These are phyloP conservation scores for Aspergillus wentii DNA, from an alignment of 495 filamentous ascomycete species.

Conservation along the genomic window DNA sequence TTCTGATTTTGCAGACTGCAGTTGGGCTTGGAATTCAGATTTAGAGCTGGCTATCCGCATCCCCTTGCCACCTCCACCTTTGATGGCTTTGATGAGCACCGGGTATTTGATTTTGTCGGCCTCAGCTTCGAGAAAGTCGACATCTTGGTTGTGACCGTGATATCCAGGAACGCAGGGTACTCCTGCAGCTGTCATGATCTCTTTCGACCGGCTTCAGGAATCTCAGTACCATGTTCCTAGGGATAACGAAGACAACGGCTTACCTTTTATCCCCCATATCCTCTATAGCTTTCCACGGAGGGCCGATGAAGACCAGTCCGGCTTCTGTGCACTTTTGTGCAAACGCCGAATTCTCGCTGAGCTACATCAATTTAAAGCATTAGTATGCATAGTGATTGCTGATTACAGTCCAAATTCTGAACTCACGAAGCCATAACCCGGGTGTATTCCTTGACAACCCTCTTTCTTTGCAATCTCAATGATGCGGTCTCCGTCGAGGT, in stretches of 20 bases:
- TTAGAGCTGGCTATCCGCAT: slow-evolving; percentile 86
- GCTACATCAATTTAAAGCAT: slow-evolving; percentile 19
- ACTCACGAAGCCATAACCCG: slow-evolving; percentile 91
- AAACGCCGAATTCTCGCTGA: slow-evolving; percentile 89
- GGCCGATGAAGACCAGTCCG: slow-evolving; percentile 91
- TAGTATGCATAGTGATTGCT: too few species aligned
- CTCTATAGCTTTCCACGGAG: slow-evolving; percentile 87
- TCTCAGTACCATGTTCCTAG: slow-evolving; percentile 3
- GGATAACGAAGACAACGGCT: background rate
- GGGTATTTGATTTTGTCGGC: slow-evolving; percentile 84
- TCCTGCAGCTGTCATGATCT: slow-evolving; percentile 90
- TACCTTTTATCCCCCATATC: slow-evolving; percentile 96
- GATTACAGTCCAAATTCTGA: too few species aligned
- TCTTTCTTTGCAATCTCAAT: slow-evolving; percentile 79
- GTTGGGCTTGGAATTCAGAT: slow-evolving; percentile 72
- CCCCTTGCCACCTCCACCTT: slow-evolving; percentile 95
- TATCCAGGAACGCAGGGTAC: slow-evolving; percentile 97
- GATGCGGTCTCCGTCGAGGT: slow-evolving; percentile 90
- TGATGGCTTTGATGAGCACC: slow-evolving; percentile 94
- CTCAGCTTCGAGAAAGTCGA: slow-evolving; percentile 61
- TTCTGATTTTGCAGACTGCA: slow-evolving; percentile 86
- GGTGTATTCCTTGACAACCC: slow-evolving; percentile 87
- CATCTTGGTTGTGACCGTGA: slow-evolving; percentile 80
- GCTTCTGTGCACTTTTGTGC: slow-evolving; percentile 85
- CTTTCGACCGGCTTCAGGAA: slow-evolving; percentile 62